Evolutionary conservation across 179 eudicot species (phyloP).

Genomic region (Drosera spatulata): DNA sequence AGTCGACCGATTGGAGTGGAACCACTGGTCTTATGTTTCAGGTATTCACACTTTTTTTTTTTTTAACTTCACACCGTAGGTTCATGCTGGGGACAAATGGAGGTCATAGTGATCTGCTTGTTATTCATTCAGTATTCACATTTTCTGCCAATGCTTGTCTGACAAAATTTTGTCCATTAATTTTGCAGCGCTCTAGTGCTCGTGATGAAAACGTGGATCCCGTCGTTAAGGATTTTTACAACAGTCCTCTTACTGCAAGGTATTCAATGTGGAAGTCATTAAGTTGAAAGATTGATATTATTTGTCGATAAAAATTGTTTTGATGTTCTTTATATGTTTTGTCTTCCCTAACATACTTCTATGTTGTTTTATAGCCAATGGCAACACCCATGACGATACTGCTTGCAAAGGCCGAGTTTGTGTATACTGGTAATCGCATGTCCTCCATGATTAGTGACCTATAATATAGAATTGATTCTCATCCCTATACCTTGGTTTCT

Average conservation of each 20-base stretch:
- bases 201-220: conserved; percentile 87
- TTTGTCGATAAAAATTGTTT: too few relatives aligned
- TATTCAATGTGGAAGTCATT: conserved; percentile 10
- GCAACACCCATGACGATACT: too few relatives aligned
- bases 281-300: too few relatives aligned
- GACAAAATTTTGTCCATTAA: conserved; percentile 13
- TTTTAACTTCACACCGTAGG: too few relatives aligned
- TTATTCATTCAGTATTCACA: too few relatives aligned
- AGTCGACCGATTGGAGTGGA: conserved; percentile 98
- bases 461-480: background rate
- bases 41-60: conserved; percentile 23
- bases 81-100: too few relatives aligned
- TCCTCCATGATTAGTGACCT: conserved; percentile 75
- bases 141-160: too few relatives aligned
- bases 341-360: too few relatives aligned
- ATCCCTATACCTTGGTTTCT: conserved; percentile 3
- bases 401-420: too few relatives aligned
- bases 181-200: conserved; percentile 75
- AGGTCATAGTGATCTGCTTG: too few relatives aligned
- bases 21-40: conserved; percentile 92
- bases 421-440: conserved; percentile 40
- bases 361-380: too few relatives aligned
- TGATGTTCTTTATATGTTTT: too few relatives aligned
- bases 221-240: conserved; percentile 71
- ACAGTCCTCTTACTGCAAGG: conserved; percentile 93